Percentiles rank a stretch among this genome's conserved stretches.
Conservation (phyloP, 2,329 filamentous ascomycete genomes). For the Lecanoromycetidae sp. region DNA sequence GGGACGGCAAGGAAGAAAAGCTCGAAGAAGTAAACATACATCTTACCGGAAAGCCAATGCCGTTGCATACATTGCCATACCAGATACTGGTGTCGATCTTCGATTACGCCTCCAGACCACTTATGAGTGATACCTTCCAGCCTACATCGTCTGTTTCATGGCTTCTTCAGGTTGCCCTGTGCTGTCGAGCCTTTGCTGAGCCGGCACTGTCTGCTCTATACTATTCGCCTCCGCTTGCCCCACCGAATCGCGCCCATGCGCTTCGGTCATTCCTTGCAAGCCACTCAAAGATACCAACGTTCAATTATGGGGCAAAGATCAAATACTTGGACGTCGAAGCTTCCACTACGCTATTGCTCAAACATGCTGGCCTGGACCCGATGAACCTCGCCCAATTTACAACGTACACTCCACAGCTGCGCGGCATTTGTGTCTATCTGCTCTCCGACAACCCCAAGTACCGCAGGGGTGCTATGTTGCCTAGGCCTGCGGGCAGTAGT, state of each 20-base stretch:
- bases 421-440: conserved; percentile 60
- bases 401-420: conserved; percentile 52
- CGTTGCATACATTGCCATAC: conserved; percentile 54
- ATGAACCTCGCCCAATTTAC: conserved; percentile 49
- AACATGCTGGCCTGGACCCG: conserved; percentile 28
- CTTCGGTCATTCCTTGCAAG: conserved; percentile 45
- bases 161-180: conserved; percentile 51
- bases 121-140: conserved; percentile 38
- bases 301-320: conserved; percentile 61
- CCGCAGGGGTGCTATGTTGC: not conserved
- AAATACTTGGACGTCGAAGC: conserved; percentile 59
- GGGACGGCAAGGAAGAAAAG: not conserved
- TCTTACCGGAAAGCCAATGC: conserved; percentile 31
- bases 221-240: conserved; percentile 51
- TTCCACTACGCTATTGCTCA: conserved; percentile 39
- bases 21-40: not conserved
- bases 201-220: conserved; percentile 65
- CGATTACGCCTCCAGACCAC: conserved; percentile 49
- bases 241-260: conserved; percentile 36
- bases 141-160: conserved; percentile 41
- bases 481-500: not conserved
- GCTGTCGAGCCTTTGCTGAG: conserved; percentile 56
- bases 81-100: conserved; percentile 60
- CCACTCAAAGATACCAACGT: conserved; percentile 36
- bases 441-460: conserved; percentile 20